Evolutionary conservation across 148 eudicot species (phyloP).

Genomic region (Rhododendron mucronatum): DNA sequence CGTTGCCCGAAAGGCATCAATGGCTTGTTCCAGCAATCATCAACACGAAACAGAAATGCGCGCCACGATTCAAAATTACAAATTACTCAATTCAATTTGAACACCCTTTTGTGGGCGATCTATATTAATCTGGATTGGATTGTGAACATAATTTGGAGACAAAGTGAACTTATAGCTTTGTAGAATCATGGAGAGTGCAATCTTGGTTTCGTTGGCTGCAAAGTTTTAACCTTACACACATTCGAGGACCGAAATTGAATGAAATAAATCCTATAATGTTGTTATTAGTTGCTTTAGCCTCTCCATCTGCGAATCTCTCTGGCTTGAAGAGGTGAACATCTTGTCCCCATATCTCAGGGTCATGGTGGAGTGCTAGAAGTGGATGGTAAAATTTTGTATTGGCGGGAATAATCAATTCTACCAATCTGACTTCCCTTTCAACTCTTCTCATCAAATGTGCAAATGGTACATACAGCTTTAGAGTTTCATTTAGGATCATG

Average conservation of each 20-base stretch:
- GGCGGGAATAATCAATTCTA: neutral
- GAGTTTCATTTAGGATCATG: slow-evolving; percentile 11
- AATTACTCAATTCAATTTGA: neutral
- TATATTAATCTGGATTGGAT: neutral
- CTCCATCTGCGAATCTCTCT: slow-evolving; percentile 10
- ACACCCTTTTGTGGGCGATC: neutral
- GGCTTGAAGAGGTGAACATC: slow-evolving; percentile 13
- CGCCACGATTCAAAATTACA: neutral
- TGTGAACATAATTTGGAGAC: neutral
- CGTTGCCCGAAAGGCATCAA: neutral
- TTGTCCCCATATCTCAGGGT: slow-evolving; percentile 13
- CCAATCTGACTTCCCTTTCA: slow-evolving; percentile 2
- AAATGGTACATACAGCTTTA: neutral
- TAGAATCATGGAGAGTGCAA: slow-evolving; percentile 5
- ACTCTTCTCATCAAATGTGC: neutral
- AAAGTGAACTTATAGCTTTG: slow-evolving; percentile 5
- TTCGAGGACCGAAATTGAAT: neutral
- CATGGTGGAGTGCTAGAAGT: neutral
- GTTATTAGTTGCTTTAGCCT: slow-evolving; percentile 7
- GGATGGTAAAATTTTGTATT: neutral
- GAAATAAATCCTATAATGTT: neutral
- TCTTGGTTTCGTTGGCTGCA: neutral
- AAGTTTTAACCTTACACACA: slow-evolving; percentile 1
- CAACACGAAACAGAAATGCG: neutral
- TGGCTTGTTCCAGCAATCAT: neutral